Conservation (phyloP, 441 rosid genomes). For the Capsella rubella region DNA sequence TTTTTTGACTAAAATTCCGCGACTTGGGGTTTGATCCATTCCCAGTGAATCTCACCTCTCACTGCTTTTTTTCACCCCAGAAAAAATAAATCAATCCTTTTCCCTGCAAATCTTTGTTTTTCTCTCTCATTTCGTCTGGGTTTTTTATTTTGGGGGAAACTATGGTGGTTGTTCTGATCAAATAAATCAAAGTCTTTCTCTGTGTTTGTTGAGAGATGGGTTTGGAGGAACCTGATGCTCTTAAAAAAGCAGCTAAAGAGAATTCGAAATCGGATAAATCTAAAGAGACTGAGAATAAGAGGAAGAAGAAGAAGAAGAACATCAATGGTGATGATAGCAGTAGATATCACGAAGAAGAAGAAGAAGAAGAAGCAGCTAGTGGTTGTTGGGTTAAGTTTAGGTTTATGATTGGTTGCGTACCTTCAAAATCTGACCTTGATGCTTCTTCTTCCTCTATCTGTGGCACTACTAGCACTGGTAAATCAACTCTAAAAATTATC, state of each 20-base stretch:
- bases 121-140: too few relatives aligned
- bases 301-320: constrained; percentile 36
- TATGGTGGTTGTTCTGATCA: constrained; percentile 26
- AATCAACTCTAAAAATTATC: background rate
- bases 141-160: background rate
- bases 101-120: background rate
- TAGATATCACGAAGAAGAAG: constrained; percentile 22
- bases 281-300: constrained; percentile 49
- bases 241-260: constrained; percentile 15
- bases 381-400: constrained; percentile 89
- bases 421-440: constrained; percentile 96
- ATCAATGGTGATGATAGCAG: constrained; percentile 35
- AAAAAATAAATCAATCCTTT: constrained; percentile 11
- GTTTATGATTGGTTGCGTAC: constrained; percentile 78
- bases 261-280: constrained; percentile 33
- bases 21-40: constrained; percentile 41
- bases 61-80: constrained; percentile 6
- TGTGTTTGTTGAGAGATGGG: constrained; percentile 37
- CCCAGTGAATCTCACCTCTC: constrained; percentile 34
- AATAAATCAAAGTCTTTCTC: background rate
- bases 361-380: constrained; percentile 45
- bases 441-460: constrained; percentile 61
- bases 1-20: constrained; percentile 49
- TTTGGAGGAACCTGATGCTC: constrained; percentile 22
- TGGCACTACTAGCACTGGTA: constrained; percentile 63